Evolutionary conservation across 2,329 filamentous ascomycete genomes (phyloP).

Genomic region (Calonectria pauciramosa): DNA sequence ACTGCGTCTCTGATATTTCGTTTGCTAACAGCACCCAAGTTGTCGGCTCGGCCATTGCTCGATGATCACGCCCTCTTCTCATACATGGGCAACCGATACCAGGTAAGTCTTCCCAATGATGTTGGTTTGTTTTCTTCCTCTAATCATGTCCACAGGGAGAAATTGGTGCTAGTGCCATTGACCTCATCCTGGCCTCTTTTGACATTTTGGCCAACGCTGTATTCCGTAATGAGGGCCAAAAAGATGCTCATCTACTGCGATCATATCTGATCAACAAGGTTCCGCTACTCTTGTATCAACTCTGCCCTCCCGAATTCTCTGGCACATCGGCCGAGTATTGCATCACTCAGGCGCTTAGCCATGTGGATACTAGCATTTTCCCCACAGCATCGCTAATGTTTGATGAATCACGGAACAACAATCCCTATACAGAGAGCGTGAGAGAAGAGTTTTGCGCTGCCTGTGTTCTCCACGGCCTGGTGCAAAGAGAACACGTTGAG

Average conservation of each 20-base stretch:
- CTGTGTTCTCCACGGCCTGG: conserved; percentile 89
- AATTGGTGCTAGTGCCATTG: conserved; percentile 81
- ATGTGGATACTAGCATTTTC: conserved; percentile 85
- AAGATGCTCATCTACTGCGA: conserved; percentile 79
- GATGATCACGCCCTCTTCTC: conserved; percentile 85
- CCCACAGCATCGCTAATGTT: conserved; percentile 72
- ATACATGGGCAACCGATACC: conserved; percentile 88
- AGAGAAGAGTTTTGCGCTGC: conserved; percentile 87
- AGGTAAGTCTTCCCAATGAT: conserved; percentile 62
- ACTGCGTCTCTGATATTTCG: background rate
- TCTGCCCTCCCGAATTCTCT: conserved; percentile 76
- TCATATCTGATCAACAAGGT: conserved; percentile 86
- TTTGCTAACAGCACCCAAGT: conserved; percentile 61
- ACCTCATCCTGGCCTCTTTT: conserved; percentile 90
- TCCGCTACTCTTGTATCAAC: conserved; percentile 66
- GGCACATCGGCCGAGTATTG: conserved; percentile 82
- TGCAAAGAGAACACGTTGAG: conserved; percentile 83
- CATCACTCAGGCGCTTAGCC: conserved; percentile 78
- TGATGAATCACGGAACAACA: conserved; percentile 69
- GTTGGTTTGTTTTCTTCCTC: background rate
- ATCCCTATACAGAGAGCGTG: conserved; percentile 70
- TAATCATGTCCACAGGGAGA: conserved; percentile 69
- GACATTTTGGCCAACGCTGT: conserved; percentile 91
- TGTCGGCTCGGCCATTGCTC: conserved; percentile 84
- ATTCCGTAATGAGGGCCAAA: conserved; percentile 71